Base-by-base conservation (phyloP, 129 eudicot species). In the Chrysanthemum lavandulifolium region DNA sequence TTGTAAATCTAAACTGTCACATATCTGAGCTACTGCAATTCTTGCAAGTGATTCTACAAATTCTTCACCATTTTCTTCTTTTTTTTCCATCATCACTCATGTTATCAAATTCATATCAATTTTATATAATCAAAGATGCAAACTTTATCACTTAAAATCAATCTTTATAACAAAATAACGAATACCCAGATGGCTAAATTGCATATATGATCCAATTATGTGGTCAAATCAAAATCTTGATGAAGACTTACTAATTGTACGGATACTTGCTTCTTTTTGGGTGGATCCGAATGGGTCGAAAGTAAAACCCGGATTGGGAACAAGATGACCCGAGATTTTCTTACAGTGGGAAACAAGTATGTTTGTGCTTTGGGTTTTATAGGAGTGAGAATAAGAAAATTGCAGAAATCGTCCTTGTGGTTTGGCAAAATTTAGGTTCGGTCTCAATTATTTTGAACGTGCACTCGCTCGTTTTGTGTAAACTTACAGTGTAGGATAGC, bases 1-100 rank as follows among this genome's bases (percentile, higher is more conserved):
- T 68, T 82, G 92, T 76, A 91, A 86, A 21, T 96, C 96, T 10
- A 80, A 60, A 31, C 81, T 79, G 52, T 92, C 91, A 43, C 96
- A 92, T 27, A 92, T 82, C 75, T 89, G 98, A 10, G 89, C 86
- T 67, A 92, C 89, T 0, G 91, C 96, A 67, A 83, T 77, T 71
- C 73, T 84, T n/a, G 91, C 86, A 66, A 91, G 71, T 3, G 88
- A 78, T 52, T 74, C 79, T 5, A 76, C 75, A 52, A 84, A 91
- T 68, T 87, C 88, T 0, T 82, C 86, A 61, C 10, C 10, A 1
- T 64, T 61, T 73, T 13, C 48, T 61, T 10, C 68, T 67, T 62
- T 66, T 69, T 36, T 72, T 72, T 10, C 84, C 88, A 61, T 90
- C 90, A 91, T 88, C 73, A 86, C 75, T 88, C 97, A 88, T 91